phyloP scores from a whole-genome alignment of 129 eudicot species.

The Rutidosis leptorrhynchoides region DNA sequence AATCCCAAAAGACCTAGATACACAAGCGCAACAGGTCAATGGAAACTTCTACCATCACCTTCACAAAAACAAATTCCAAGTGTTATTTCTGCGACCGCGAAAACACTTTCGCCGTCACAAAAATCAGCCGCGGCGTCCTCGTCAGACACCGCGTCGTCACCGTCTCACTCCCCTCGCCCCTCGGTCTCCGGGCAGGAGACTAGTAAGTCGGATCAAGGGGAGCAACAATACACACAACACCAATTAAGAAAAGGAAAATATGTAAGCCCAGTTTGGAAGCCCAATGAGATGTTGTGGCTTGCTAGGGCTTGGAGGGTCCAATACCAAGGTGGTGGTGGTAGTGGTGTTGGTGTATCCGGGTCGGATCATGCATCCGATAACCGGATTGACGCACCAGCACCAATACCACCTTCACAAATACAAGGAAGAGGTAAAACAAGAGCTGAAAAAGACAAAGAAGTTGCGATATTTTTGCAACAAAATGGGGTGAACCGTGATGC shows the following conservation, averaged over 20 bases:
- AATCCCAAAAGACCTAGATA: slow-evolving; percentile 63
- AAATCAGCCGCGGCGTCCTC: slow-evolving; percentile 33
- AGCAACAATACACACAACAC: slow-evolving; percentile 37
- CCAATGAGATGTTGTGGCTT: slow-evolving; percentile 69
- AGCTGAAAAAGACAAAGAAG: slow-evolving; percentile 72
- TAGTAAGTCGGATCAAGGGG: slow-evolving; percentile 30
- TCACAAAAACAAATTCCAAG: slow-evolving; percentile 31
- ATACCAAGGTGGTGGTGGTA: slow-evolving; percentile 51
- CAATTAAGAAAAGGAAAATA: slow-evolving; percentile 72
- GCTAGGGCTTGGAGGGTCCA: slow-evolving; percentile 77
- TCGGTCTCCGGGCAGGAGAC: slow-evolving; percentile 46
- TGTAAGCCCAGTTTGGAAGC: slow-evolving; percentile 86
- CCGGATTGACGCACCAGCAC: slow-evolving; percentile 1
- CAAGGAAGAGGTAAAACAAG: slow-evolving; percentile 64
- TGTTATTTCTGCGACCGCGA: slow-evolving; percentile 15
- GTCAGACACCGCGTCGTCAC: slow-evolving; percentile 54
- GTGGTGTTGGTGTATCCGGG: slow-evolving; percentile 21
- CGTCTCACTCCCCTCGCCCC: slow-evolving; percentile 42
- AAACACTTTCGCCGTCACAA: slow-evolving; percentile 37
- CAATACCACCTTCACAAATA: slow-evolving; percentile 16
- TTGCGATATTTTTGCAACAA: slow-evolving; percentile 52
- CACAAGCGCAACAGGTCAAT: slow-evolving; percentile 47
- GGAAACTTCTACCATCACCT: slow-evolving; percentile 61
- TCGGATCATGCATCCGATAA: slow-evolving; percentile 24
- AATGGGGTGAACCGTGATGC: slow-evolving; percentile 77